These are phyloP conservation scores for Sclerospora graminicola DNA, from an alignment of 352 stramenopile species.

Conservation along the genomic window DNA sequence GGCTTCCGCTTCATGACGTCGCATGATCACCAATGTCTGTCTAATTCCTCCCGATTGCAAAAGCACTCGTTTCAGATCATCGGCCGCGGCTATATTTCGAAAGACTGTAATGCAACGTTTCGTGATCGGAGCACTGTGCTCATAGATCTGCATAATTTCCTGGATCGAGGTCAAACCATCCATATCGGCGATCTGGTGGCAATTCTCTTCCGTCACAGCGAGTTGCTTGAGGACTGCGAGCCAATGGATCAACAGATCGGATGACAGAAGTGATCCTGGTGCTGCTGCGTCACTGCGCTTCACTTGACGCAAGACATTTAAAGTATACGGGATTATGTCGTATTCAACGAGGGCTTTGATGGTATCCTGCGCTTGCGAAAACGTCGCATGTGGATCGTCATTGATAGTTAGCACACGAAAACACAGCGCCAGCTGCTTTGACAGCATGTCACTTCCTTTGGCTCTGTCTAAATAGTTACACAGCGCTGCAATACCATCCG, in stretches of 20 bases:
- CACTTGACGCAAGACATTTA: constrained; percentile 23
- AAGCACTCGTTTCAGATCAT: constrained; percentile 59
- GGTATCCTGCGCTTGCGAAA: constrained; percentile 61
- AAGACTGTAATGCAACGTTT: constrained; percentile 65
- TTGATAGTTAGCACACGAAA: constrained; percentile 62
- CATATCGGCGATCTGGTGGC: constrained; percentile 53
- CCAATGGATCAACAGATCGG: constrained; percentile 46
- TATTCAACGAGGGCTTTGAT: constrained; percentile 50
- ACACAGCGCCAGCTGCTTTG: constrained; percentile 37
- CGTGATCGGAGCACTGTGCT: constrained; percentile 31
- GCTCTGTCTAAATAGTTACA: constrained; percentile 22
- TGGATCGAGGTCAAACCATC: constrained; percentile 43
- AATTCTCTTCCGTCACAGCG: constrained; percentile 68
- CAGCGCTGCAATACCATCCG: constrained; percentile 30
- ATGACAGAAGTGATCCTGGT: constrained; percentile 8
- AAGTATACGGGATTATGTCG: constrained; percentile 39
- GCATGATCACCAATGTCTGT: constrained; percentile 51
- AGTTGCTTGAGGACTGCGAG: constrained; percentile 68
- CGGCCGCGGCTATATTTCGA: constrained; percentile 57
- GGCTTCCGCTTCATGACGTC: constrained; percentile 29
- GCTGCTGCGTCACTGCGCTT: constrained; percentile 1
- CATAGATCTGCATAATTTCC: constrained; percentile 42
- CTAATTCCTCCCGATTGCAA: constrained; percentile 41
- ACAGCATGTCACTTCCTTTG: constrained; percentile 25
- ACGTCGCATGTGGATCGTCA: constrained; percentile 50